phyloP scores from a whole-genome alignment of 1,139 yeast species.

The Casaregolazyma lundiana region DNA sequence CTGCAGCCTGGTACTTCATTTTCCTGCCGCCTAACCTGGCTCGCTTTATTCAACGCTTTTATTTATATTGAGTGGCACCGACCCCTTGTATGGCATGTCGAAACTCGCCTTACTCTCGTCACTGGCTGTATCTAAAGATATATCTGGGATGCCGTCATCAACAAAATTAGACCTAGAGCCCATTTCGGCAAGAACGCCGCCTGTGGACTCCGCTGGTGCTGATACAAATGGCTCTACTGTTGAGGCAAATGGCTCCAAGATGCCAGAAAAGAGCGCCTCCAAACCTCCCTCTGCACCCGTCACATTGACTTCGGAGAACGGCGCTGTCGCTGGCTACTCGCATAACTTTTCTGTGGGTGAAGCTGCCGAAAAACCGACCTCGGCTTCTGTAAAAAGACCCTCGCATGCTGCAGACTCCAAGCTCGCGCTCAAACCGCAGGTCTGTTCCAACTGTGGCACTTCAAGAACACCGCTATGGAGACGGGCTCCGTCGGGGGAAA shows the following conservation, averaged over 20 bases:
- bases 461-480: slow-evolving; percentile 68
- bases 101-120: slow-evolving; percentile 24
- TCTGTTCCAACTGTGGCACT: slow-evolving; percentile 65
- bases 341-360: slow-evolving; percentile 3
- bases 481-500: slow-evolving; percentile 60
- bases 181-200: background rate
- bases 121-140: slow-evolving; percentile 17
- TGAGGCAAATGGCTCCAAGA: background rate
- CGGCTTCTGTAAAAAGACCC: background rate
- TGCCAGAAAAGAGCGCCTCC: background rate
- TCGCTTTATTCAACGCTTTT: background rate
- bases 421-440: slow-evolving; percentile 33
- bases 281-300: slow-evolving; percentile 4
- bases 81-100: slow-evolving; percentile 18
- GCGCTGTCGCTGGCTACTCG: slow-evolving; percentile 7
- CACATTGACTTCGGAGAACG: slow-evolving; percentile 5
- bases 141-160: background rate
- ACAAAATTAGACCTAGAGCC: background rate
- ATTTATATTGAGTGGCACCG: background rate
- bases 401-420: background rate
- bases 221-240: too few relatives aligned
- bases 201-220: background rate
- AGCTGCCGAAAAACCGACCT: background rate
- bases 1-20: background rate
- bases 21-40: background rate